Conservation (phyloP, 257 asterid species). For the Penstemon barbatus region DNA sequence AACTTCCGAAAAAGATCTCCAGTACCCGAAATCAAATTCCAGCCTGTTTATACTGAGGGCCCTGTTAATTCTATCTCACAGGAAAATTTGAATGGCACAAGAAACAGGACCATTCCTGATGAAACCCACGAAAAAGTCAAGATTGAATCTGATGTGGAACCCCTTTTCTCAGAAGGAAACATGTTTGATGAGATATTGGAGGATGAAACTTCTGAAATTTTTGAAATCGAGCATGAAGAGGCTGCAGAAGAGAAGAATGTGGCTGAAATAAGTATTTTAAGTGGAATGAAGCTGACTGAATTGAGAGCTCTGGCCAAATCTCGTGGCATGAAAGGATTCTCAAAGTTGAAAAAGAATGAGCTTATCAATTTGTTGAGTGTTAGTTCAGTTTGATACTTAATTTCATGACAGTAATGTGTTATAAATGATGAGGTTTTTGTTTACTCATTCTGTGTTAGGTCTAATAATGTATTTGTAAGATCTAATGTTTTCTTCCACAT, state of each 20-base stretch:
- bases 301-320: constrained; percentile 68
- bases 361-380: constrained; percentile 47
- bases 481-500: no score
- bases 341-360: constrained; percentile 64
- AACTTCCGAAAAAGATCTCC: constrained; percentile 79
- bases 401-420: no score
- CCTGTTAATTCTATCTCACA: constrained; percentile 30
- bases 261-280: constrained; percentile 29
- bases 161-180: constrained; percentile 33
- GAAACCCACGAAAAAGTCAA: constrained; percentile 2
- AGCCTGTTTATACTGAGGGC: constrained; percentile 44
- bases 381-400: background rate
- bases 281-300: constrained; percentile 60
- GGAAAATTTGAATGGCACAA: constrained; percentile 23
- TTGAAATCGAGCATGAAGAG: constrained; percentile 36
- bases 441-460: background rate
- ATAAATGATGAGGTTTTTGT: no score
- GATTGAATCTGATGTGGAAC: constrained; percentile 27
- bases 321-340: constrained; percentile 69
- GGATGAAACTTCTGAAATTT: constrained; percentile 37
- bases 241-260: constrained; percentile 29
- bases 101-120: constrained; percentile 27
- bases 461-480: background rate
- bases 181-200: constrained; percentile 43
- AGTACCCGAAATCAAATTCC: constrained; percentile 57